Evolutionary conservation across 1,139 yeast species (phyloP).

Genomic region (Kodamaea sp.): DNA sequence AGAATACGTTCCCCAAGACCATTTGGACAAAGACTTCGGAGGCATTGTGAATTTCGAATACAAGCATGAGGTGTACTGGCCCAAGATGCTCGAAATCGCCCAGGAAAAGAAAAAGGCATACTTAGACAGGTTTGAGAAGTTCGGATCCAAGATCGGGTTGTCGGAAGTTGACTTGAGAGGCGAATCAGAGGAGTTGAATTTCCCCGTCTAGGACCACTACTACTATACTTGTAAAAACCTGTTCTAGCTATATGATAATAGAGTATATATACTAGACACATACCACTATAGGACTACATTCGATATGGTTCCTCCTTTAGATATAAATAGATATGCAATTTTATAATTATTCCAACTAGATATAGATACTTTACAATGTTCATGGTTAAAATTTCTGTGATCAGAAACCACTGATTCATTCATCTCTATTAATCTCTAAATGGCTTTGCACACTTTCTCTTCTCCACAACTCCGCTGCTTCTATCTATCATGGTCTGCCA

Average conservation of each 20-base stretch:
- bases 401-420: slow-evolving; percentile 2
- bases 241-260: too few species aligned
- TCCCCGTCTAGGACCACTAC: too few species aligned
- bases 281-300: too few species aligned
- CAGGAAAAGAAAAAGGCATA: slow-evolving; percentile 55
- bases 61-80: slow-evolving; percentile 81
- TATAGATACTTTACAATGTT: too few species aligned
- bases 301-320: too few species aligned
- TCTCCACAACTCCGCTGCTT: slow-evolving; percentile 70
- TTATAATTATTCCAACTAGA: too few species aligned
- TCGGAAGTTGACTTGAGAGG: slow-evolving; percentile 83
- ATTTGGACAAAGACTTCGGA: slow-evolving; percentile 80
- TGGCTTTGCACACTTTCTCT: slow-evolving; percentile 92
- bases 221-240: too few species aligned
- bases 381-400: not conserved
- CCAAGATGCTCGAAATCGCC: slow-evolving; percentile 60
- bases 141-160: slow-evolving; percentile 75
- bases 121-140: slow-evolving; percentile 59
- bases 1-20: slow-evolving; percentile 76
- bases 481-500: slow-evolving; percentile 94
- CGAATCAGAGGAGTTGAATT: slow-evolving; percentile 38
- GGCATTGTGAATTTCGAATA: slow-evolving; percentile 85
- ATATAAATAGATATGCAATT: too few species aligned
- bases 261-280: too few species aligned
- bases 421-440: slow-evolving; percentile 42